Evolutionary conservation across 2,329 filamentous ascomycete genomes (phyloP), one percentile per base, ranked within the genome.

Genomic region (Orbilia quercus): DNA sequence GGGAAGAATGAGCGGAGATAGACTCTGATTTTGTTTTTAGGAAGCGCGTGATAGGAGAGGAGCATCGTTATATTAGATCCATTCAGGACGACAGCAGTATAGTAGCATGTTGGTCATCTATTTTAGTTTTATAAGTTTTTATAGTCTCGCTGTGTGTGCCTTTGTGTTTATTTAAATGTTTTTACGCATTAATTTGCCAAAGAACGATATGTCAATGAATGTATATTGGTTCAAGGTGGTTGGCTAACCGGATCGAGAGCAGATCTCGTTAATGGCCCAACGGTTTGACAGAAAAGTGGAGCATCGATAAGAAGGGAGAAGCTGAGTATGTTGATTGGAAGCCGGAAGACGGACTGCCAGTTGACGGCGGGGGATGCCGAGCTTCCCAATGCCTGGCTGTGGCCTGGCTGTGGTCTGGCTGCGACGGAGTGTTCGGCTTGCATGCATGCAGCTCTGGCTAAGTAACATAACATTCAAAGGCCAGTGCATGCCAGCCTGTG

Each of bases 1-100:
- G 67, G 67, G 7, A 58, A 59, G 59, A 22, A 65, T 28, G 42
- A 36, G 23, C 22, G 50, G 44, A 70, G 18, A 54, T 7, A 20
- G 28, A 34, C 38, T 28, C n/a, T 44, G n/a, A n/a, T 31, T 16
- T 20, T 25, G 7, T 23, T 14, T 28, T 18, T 44, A 14, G 9
- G 36, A 44, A 11, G 23, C 18, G 40, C 7, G 5, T 28, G 50
- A 57, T n/a, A n/a, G n/a, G n/a, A n/a, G n/a, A n/a, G n/a, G n/a
- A n/a, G n/a, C n/a, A n/a, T 34, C 57, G 36, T 63, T 62, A 53
- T n/a, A 28, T 22, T 12, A 9, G 45, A 51, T 45, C 16, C 23
- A 57, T 23, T 40, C 36, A 12, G 6, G 28, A 55, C 16, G 38
- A 20, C 18, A 20, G 50, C 34, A 55, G 18, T 16, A 28, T 40